These are phyloP conservation scores for Fusarium annulatum DNA, from an alignment of 2,329 filamentous ascomycete genomes.

Conservation along the genomic window DNA sequence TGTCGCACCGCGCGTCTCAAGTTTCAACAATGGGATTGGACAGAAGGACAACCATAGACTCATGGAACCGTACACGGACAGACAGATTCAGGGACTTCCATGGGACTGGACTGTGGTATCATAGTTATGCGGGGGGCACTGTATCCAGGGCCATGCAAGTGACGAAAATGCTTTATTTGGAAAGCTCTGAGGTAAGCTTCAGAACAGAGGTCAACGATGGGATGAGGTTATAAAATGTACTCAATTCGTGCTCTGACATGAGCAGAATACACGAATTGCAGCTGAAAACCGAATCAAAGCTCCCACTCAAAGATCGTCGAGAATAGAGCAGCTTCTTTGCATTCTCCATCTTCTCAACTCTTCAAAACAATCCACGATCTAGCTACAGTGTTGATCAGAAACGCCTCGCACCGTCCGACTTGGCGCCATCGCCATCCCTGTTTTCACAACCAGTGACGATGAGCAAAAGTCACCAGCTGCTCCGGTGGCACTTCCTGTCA, in stretches of 20 bases:
- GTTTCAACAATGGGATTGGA: conserved; percentile 5
- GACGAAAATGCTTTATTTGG: conserved; percentile 20
- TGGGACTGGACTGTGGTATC: conserved; percentile 41
- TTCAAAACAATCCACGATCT: conserved; percentile 12
- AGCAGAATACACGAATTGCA: not conserved
- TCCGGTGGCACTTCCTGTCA: conserved; percentile 40
- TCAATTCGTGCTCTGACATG: conserved; percentile 31
- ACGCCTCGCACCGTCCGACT: conserved; percentile 34
- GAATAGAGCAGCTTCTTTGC: not conserved
- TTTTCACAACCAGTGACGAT: conserved; percentile 45
- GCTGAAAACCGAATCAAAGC: not conserved
- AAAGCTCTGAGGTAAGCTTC: conserved; percentile 16
- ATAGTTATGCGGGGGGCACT: conserved; percentile 45
- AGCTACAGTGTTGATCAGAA: conserved; percentile 38
- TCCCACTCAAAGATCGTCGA: not conserved
- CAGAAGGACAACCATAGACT: conserved; percentile 4
- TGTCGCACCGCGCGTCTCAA: conserved; percentile 21
- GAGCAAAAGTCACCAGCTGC: conserved; percentile 39
- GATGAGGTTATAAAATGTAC: conserved; percentile 23
- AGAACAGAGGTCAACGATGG: conserved; percentile 4
- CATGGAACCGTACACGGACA: conserved; percentile 3
- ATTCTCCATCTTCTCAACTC: conserved; percentile 5
- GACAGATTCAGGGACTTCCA: not conserved
- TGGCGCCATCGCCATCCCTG: conserved; percentile 45
- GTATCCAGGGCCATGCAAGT: conserved; percentile 32